Evolutionary conservation across 2,329 filamentous ascomycete genomes (phyloP).

Genomic region (Aspergillus viridinutans): DNA sequence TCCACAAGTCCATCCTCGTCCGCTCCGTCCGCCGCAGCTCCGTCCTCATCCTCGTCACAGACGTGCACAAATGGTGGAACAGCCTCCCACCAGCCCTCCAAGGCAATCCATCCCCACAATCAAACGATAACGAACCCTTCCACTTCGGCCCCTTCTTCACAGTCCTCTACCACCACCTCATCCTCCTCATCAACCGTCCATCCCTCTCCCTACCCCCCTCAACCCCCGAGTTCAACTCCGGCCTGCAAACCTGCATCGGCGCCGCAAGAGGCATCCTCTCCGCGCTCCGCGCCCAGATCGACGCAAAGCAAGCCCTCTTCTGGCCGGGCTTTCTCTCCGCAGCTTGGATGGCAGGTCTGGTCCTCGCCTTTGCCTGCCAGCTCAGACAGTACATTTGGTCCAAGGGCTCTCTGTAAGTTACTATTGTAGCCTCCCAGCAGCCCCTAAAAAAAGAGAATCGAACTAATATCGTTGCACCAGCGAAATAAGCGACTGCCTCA

Average conservation of each 20-base stretch:
- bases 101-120: constrained; percentile 5
- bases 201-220: constrained; percentile 35
- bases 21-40: constrained; percentile 36
- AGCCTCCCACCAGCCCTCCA: constrained; percentile 30
- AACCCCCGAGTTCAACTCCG: constrained; percentile 38
- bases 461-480: constrained; percentile 12
- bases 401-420: constrained; percentile 29
- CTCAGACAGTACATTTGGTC: constrained; percentile 35
- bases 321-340: constrained; percentile 39
- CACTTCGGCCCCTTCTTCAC: constrained; percentile 39
- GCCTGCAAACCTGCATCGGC: constrained; percentile 39
- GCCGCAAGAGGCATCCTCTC: constrained; percentile 37
- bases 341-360: constrained; percentile 40
- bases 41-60: constrained; percentile 36
- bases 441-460: constrained; percentile 4
- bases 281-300: constrained; percentile 30
- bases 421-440: too few relatives aligned
- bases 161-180: constrained; percentile 39
- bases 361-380: constrained; percentile 41
- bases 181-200: constrained; percentile 38
- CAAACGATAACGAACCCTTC: constrained; percentile 16
- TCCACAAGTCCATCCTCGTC: constrained; percentile 41
- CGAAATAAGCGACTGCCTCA: constrained; percentile 33
- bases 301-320: constrained; percentile 33
- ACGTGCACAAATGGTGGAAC: constrained; percentile 44